A percentile compares a stretch with the other conserved stretches of the same genome.
These are phyloP conservation scores for Ogataea chonburiensis DNA, from an alignment of 805 yeast species.

Conservation along the genomic window DNA sequence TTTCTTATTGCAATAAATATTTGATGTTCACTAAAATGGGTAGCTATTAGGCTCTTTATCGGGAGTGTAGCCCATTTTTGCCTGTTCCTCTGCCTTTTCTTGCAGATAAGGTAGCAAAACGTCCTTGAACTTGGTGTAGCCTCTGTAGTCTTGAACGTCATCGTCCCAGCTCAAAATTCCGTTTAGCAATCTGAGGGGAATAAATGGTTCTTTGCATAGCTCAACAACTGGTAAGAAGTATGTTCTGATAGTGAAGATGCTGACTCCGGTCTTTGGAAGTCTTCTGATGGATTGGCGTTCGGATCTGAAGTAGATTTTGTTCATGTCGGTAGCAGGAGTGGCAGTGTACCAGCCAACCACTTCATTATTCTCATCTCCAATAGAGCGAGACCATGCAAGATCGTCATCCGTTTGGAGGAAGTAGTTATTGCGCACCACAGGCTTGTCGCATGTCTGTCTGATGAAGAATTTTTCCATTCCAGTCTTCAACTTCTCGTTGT, in stretches of 20 bases:
- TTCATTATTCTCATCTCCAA: slow-evolving; percentile 54
- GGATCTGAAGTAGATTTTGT: slow-evolving; percentile 53
- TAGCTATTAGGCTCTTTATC: slow-evolving; percentile 42
- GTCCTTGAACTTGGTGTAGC: slow-evolving; percentile 52
- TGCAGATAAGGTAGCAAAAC: slow-evolving; percentile 55
- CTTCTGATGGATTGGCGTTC: slow-evolving; percentile 65
- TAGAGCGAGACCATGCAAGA: slow-evolving; percentile 62
- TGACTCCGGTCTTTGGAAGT: slow-evolving; percentile 57
- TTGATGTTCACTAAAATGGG: slow-evolving; percentile 43
- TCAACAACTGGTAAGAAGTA: slow-evolving; percentile 57
- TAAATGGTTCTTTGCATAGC: slow-evolving; percentile 56
- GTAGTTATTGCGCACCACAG: slow-evolving; percentile 66
- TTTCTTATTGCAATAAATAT: too few relatives aligned
- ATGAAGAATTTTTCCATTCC: slow-evolving; percentile 69
- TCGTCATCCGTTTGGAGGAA: slow-evolving; percentile 63
- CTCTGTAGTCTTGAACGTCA: slow-evolving; percentile 61
- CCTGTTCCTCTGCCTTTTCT: slow-evolving; percentile 48
- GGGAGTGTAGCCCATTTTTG: slow-evolving; percentile 38
- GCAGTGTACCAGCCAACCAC: slow-evolving; percentile 69
- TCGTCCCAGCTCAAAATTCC: slow-evolving; percentile 60
- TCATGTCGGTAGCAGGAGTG: slow-evolving; percentile 43
- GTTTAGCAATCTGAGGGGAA: slow-evolving; percentile 58
- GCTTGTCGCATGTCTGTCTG: slow-evolving; percentile 55
- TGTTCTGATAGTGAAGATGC: slow-evolving; percentile 60
- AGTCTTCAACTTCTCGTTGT: slow-evolving; percentile 51